Conservation (phyloP, 805 yeast genomes). For the Maudiozyma bulderi region DNA sequence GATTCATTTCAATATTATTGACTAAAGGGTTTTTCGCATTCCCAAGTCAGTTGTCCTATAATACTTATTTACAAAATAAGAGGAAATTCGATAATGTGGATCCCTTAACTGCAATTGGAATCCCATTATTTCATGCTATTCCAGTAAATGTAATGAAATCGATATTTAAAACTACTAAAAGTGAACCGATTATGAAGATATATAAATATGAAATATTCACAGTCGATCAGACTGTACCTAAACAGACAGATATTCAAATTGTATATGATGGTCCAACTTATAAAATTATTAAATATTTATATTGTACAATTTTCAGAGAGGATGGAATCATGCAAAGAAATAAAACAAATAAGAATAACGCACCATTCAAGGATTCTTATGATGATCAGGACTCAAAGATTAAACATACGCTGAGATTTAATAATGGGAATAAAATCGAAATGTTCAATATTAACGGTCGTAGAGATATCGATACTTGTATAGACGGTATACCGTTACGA, state of each 20-base stretch:
- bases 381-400: conserved; percentile 4
- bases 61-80: conserved; percentile 19
- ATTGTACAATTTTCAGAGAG: conserved; percentile 26
- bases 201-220: conserved; percentile 16
- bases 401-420: conserved; percentile 27
- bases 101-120: conserved; percentile 21
- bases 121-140: conserved; percentile 30
- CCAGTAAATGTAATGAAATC: conserved; percentile 24
- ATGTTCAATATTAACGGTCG: conserved; percentile 27
- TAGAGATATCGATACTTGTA: conserved; percentile 27
- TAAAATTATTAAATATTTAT: conserved; percentile 18
- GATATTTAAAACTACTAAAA: conserved; percentile 18
- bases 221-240: not conserved
- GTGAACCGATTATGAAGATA: conserved; percentile 25
- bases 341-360: not conserved
- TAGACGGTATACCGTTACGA: conserved; percentile 27
- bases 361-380: conserved; percentile 2
- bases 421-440: conserved; percentile 12
- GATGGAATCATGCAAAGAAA: not conserved
- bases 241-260: conserved; percentile 2
- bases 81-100: conserved; percentile 19
- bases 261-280: not conserved
- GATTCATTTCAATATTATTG: conserved; percentile 27
- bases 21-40: conserved; percentile 33
- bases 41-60: conserved; percentile 29